Evolutionary conservation across 306 rosid genomes (phyloP), one percentile per base, ranked within the genome.

Genomic region (Castanea mollissima): DNA sequence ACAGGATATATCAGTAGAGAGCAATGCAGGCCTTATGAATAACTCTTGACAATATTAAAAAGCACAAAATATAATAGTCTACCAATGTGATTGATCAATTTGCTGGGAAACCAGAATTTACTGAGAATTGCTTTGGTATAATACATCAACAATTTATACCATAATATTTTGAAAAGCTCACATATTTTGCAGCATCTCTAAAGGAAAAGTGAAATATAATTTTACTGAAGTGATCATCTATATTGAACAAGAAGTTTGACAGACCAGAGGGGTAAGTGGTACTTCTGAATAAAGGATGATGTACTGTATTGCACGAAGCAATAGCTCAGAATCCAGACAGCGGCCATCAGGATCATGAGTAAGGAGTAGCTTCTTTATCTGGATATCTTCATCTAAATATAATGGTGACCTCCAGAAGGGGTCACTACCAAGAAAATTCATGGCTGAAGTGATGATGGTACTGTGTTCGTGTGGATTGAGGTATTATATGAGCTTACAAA

Each of bases 331-430:
- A 78, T 91, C 97, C 80, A 89, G 76, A 82, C 81, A 81, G 19
- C 88, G 91, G 72, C 87, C 91, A 80, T 86, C 92, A 20, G 97
- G 91, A 35, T 88, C 91, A 59, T 91, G 94, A 73, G 85, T 84
- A 4, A 89, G 86, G 80, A 86, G 90, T 63, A 91, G 85, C 80
- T 88, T 85, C 84, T 83, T 80, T 13, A 88, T 78, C 72, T 85
- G 79, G 55, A 76, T 49, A 49, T 86, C 88, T 73, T 87, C 85
- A 19, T 55, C 78, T 71, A 72, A 20, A 11, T 62, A 82, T 35
- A 87, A 64, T 34, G 83, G 75, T 49, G 79, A 57, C 55, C 23
- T 46, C 38, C 77, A 63, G 75, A 81, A 73, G 52, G 78, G 62
- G 29, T 76, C 79, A 35, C 52, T 38, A 63, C 76, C 55, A n/a